Conservation (phyloP, 441 rosid genomes). For the Erysimum cheiri region DNA sequence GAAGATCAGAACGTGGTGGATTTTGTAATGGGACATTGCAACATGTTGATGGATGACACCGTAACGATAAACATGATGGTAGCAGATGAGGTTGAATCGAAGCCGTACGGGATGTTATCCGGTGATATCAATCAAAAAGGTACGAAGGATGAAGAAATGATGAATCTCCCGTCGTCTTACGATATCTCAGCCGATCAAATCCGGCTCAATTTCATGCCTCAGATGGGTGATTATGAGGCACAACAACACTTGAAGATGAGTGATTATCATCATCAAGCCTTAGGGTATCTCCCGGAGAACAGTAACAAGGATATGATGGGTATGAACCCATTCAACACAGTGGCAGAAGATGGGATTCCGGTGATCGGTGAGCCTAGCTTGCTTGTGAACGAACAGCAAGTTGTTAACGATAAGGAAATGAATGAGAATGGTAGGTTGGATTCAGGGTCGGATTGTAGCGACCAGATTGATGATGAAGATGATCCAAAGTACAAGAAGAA, state of each 20-base stretch:
- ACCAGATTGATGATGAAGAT: slow-evolving; percentile 83
- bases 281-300: slow-evolving; percentile 49
- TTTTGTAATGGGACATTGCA: slow-evolving; percentile 65
- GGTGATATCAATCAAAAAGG: slow-evolving; percentile 46
- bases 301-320: slow-evolving; percentile 43
- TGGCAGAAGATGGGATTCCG: slow-evolving; percentile 40
- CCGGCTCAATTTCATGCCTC: slow-evolving; percentile 55
- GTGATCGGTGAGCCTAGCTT: slow-evolving; percentile 51
- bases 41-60: slow-evolving; percentile 54
- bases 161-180: slow-evolving; percentile 48
- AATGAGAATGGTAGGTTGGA: slow-evolving; percentile 64
- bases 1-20: slow-evolving; percentile 75
- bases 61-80: slow-evolving; percentile 47
- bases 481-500: slow-evolving; percentile 55
- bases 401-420: slow-evolving; percentile 50
- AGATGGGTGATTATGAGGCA: slow-evolving; percentile 44
- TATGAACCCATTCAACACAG: slow-evolving; percentile 41
- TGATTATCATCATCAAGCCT: slow-evolving; percentile 44
- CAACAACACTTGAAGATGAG: slow-evolving; percentile 45
- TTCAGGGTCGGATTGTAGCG: slow-evolving; percentile 79
- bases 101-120: slow-evolving; percentile 41
- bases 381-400: slow-evolving; percentile 47
- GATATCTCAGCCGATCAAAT: slow-evolving; percentile 55
- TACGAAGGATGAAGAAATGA: slow-evolving; percentile 44
- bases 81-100: slow-evolving; percentile 44